Base-by-base conservation (phyloP, 257 asterid genomes). In the Solanum chmielewskii region DNA sequence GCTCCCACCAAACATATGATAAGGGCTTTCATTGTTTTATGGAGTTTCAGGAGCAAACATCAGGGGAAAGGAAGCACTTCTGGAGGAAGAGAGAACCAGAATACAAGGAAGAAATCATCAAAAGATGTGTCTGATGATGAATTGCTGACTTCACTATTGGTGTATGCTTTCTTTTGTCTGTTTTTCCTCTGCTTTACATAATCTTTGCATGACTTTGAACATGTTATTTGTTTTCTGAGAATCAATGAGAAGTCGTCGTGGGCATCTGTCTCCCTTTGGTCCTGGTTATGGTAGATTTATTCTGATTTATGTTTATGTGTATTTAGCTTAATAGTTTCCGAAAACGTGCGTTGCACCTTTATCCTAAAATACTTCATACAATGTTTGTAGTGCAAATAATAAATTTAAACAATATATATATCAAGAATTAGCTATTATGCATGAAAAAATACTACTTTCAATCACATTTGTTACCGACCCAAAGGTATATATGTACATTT, bases 61-160 rank as follows among this genome's bases (percentile, higher is more conserved):
- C 92, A 90, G 88, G 88, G 84, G 73, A 91, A 86, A 64, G 92
- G 70, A 88, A 90, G 78, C 87, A 88, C 88, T 75, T 56, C 83
- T 69, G 90, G 89, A 83, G 91, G 86, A 86, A 86, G 81, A 41
- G 86, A 39, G 86, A 88, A 74, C 74, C 90, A 88, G 90, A 92
- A 91, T 89, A 86, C 52, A 52, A 90, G 90, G 84, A 88, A 86
- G 47, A 81, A 77, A 86, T 89, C 42, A 33, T 89, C 91, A 20
- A 86, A 90, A 83, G 93, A 88, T 88, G 85, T 56, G 85, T 88
- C 95, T 45, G 95, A 87, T 75, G 98, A 93, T 89, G 98, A 95
- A 70, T 86, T 90, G 47, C 92, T 94, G 85, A 87, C 91, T 92
- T 91, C 95, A 76, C 13, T 89, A 9, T 78, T 90, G 83, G 90